Evolutionary conservation across 352 stramenopile species (phyloP).

Genomic region (Pythium pyrilobum): DNA sequence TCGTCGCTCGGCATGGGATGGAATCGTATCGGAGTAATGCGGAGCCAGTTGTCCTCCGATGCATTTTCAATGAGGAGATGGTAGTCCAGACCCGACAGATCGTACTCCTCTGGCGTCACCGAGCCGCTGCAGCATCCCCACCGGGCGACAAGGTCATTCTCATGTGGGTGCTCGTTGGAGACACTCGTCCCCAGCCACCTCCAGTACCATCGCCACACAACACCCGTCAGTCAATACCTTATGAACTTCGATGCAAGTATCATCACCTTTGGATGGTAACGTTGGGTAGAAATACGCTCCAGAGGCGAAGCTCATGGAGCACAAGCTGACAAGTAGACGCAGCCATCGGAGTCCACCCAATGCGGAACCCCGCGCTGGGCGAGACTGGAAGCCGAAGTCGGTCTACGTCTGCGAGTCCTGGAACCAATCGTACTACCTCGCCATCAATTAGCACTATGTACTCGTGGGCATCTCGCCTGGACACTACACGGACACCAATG

Average conservation of each 20-base stretch:
- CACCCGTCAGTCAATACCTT: no score
- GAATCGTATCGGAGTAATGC: conserved; percentile 4
- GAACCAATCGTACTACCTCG: not conserved
- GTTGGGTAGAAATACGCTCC: not conserved
- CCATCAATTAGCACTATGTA: conserved; percentile 14
- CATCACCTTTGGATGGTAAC: not conserved
- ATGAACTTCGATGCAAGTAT: no score
- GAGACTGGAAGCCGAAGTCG: not conserved
- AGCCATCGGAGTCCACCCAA: conserved; percentile 12
- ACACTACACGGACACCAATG: not conserved
- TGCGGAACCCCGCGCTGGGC: not conserved
- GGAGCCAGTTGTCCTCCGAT: not conserved
- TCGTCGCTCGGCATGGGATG: not conserved
- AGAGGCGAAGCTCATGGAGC: conserved; percentile 20
- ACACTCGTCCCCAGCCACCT: conserved; percentile 11
- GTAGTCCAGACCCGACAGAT: conserved; percentile 8
- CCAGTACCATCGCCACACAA: not conserved
- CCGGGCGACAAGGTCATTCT: conserved; percentile 1
- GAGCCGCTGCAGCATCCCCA: conserved; percentile 18
- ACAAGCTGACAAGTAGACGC: conserved; percentile 3
- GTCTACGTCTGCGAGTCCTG: not conserved
- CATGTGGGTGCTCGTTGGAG: conserved; percentile 5
- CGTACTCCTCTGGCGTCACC: not conserved
- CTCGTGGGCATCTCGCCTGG: no score
- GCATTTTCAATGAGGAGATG: conserved; percentile 7